A percentile compares a stretch with the other conserved stretches of the same genome.
These are phyloP conservation scores for Botrytis pseudocinerea DNA, from an alignment of 2,329 filamentous ascomycete species.

Conservation along the genomic window DNA sequence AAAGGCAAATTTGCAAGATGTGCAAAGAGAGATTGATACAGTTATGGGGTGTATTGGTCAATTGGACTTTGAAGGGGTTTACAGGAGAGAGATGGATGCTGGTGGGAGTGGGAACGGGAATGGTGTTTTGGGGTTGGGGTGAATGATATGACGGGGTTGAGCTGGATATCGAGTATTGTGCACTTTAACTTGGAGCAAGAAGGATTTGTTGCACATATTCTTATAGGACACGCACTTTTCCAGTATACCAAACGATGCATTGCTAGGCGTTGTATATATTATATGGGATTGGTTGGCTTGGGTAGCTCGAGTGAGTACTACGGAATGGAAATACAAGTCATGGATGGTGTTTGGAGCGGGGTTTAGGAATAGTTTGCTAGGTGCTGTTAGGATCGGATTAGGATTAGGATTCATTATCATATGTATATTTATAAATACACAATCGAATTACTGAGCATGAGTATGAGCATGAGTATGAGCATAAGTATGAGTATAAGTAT, in stretches of 20 bases:
- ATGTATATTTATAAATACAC: not conserved
- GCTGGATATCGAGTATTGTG: not conserved
- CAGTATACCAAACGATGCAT: not conserved
- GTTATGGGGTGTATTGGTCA: constrained; percentile 58
- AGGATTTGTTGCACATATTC: not conserved
- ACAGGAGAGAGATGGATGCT: constrained; percentile 31
- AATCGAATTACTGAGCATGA: not conserved
- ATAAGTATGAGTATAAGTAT: not conserved
- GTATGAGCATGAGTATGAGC: not conserved
- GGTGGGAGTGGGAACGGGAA: constrained; percentile 4
- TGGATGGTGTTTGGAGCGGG: constrained; percentile 22
- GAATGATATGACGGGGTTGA: not conserved
- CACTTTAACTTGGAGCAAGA: not conserved
- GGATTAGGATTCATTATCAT: not conserved
- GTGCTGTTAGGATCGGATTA: not conserved
- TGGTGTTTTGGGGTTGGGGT: constrained; percentile 25
- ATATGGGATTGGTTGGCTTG: not conserved
- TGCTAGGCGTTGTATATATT: constrained; percentile 11
- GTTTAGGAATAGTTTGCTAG: not conserved
- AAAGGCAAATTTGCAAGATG: constrained; percentile 63
- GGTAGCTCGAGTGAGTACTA: not conserved
- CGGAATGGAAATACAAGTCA: constrained; percentile 3
- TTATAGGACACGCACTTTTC: not conserved
- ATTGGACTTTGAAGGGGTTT: constrained; percentile 48
- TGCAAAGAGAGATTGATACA: constrained; percentile 65